Evolutionary conservation across 2,329 filamentous ascomycete genomes (phyloP).

Genomic region (Aspergillus bombycis): DNA sequence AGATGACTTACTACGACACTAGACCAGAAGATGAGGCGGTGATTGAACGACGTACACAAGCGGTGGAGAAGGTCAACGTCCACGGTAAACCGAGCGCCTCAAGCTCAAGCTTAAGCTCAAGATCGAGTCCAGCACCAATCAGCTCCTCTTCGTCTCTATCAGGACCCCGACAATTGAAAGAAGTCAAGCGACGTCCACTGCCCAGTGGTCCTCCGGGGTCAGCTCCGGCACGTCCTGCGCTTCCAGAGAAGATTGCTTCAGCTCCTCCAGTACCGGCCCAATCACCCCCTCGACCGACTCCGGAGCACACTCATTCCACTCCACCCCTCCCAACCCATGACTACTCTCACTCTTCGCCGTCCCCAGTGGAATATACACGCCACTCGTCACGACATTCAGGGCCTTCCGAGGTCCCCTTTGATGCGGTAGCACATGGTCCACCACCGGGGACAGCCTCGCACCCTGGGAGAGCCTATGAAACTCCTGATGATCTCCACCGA

Average conservation of each 20-base stretch:
- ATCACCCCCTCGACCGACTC: conserved; percentile 20
- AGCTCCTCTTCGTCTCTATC: conserved; percentile 35
- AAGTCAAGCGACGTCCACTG: conserved; percentile 80
- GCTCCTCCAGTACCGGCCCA: conserved; percentile 37
- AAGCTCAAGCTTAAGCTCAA: conserved; percentile 16
- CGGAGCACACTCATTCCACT: conserved; percentile 25
- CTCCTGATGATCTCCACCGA: conserved; percentile 33
- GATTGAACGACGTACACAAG: conserved; percentile 57
- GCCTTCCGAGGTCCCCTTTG: conserved; percentile 49
- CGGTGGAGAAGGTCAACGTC: conserved; percentile 39
- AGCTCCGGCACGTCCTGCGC: conserved; percentile 52
- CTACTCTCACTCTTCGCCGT: conserved; percentile 27
- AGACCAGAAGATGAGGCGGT: conserved; percentile 77
- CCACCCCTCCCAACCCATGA: conserved; percentile 33
- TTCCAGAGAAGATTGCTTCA: conserved; percentile 37
- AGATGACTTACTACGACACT: conserved; percentile 94
- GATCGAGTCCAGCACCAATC: conserved; percentile 14
- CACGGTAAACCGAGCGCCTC: conserved; percentile 28
- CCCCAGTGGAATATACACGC: conserved; percentile 70
- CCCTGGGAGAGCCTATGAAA: conserved; percentile 31
- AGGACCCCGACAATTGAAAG: conserved; percentile 58
- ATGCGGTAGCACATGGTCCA: conserved; percentile 46
- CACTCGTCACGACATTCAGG: conserved; percentile 77
- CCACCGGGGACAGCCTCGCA: conserved; percentile 24
- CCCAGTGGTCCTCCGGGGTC: conserved; percentile 72